A percentile compares a stretch with the other conserved stretches of the same genome.
These are phyloP conservation scores for Amanita exitialis DNA, from an alignment of 768 basidiomycete species.

Conservation along the genomic window DNA sequence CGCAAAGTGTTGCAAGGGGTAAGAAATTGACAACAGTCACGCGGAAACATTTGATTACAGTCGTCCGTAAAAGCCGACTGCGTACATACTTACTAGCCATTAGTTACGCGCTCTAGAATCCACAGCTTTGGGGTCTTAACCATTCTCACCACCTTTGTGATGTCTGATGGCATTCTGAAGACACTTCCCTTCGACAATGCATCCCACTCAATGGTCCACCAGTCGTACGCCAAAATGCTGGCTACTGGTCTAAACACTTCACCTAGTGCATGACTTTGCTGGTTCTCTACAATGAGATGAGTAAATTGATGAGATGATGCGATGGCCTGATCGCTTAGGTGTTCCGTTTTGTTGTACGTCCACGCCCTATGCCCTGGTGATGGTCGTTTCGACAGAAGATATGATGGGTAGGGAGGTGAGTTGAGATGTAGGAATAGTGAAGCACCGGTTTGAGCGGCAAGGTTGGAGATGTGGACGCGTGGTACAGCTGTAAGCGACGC, in stretches of 20 bases:
- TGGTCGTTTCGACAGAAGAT: conserved; percentile 8
- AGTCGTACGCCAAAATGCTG: conserved; percentile 33
- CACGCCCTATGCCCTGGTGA: conserved; percentile 23
- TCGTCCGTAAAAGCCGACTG: too few relatives aligned
- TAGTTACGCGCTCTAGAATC: conserved; percentile 11
- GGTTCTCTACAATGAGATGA: conserved; percentile 52
- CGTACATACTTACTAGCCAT: too few relatives aligned
- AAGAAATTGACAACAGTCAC: too few relatives aligned
- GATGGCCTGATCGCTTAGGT: conserved; percentile 31
- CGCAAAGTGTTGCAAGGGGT: too few relatives aligned
- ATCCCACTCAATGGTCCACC: background rate
- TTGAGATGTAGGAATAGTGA: conserved; percentile 76
- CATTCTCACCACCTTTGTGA: conserved; percentile 6
- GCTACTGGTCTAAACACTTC: conserved; percentile 33
- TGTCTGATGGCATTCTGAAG: background rate
- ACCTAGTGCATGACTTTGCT: conserved; percentile 15
- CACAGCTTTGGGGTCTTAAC: conserved; percentile 9
- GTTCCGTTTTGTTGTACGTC: conserved; percentile 82
- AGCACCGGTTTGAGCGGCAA: conserved; percentile 85
- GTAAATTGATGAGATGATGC: conserved; percentile 35
- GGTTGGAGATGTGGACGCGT: conserved; percentile 74
- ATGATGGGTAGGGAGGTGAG: conserved; percentile 36
- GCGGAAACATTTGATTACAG: too few relatives aligned
- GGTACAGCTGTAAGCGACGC: conserved; percentile 8
- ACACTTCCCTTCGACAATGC: background rate